These are phyloP conservation scores for Phytophthora pinifolia DNA, from an alignment of 352 stramenopile genomes.

Conservation along the genomic window DNA sequence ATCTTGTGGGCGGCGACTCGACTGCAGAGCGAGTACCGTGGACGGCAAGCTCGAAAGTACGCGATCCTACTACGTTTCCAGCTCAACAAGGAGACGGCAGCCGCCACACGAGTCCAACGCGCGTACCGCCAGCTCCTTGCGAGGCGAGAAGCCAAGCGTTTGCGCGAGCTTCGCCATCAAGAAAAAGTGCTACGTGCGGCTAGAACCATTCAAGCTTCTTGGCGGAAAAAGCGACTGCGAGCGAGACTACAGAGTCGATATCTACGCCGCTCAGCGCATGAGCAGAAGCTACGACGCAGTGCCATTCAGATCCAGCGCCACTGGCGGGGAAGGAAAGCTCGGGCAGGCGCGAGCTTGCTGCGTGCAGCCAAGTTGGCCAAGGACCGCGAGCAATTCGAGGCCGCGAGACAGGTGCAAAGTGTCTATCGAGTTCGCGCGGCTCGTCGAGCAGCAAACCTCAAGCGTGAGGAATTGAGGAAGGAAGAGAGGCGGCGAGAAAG, in stretches of 20 bases:
- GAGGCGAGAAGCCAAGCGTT: conserved; percentile 14
- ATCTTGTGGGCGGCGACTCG: conserved; percentile 54
- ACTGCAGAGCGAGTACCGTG: conserved; percentile 67
- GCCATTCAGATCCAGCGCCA: conserved; percentile 71
- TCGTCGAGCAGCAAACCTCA: conserved; percentile 34
- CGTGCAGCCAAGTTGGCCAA: conserved; percentile 31
- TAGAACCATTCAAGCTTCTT: conserved; percentile 44
- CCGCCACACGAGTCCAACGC: conserved; percentile 58
- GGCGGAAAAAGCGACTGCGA: conserved; percentile 42
- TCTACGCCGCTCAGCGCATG: conserved; percentile 16
- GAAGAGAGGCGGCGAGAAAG: conserved; percentile 34
- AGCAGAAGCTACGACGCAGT: conserved; percentile 30
- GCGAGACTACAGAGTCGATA: conserved; percentile 30
- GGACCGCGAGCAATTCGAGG: conserved; percentile 41
- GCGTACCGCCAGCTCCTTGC: conserved; percentile 31
- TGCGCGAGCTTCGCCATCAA: conserved; percentile 19
- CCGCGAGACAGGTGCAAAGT: conserved; percentile 64
- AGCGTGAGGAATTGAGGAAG: conserved; percentile 38
- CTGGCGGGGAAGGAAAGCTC: conserved; percentile 61
- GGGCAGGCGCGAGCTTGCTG: conserved; percentile 27
- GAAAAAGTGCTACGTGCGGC: conserved; percentile 29
- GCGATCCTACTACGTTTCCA: conserved; percentile 46
- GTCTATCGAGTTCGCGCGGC: conserved; percentile 51
- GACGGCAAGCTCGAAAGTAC: conserved; percentile 53
- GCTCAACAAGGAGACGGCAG: conserved; percentile 53